These are phyloP conservation scores for Aspergillus candidus DNA, from an alignment of 2,329 filamentous ascomycete genomes.

Conservation along the genomic window DNA sequence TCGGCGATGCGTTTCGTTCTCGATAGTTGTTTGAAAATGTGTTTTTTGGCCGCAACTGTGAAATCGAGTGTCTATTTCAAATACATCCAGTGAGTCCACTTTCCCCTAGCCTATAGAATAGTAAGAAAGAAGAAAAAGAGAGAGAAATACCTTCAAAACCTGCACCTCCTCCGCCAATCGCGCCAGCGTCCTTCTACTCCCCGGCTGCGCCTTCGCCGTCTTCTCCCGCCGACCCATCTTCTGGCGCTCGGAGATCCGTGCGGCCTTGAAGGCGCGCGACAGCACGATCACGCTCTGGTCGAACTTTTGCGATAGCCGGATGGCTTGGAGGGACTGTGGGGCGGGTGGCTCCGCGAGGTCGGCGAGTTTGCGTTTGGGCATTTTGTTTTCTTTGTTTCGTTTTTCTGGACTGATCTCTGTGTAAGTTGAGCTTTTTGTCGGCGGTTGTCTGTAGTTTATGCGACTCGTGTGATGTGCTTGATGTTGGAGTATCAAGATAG, in stretches of 20 bases:
- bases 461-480: too few relatives aligned
- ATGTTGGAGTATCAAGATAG: too few relatives aligned
- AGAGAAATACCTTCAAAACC: slow-evolving; percentile 47
- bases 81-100: slow-evolving; percentile 4
- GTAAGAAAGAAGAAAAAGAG: neutral
- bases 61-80: slow-evolving; percentile 45
- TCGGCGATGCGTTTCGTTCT: slow-evolving; percentile 54
- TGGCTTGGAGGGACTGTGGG: slow-evolving; percentile 24
- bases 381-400: slow-evolving; percentile 11
- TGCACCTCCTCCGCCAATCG: slow-evolving; percentile 51
- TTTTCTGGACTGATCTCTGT: neutral
- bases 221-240: slow-evolving; percentile 57
- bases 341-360: slow-evolving; percentile 25
- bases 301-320: slow-evolving; percentile 43
- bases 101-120: neutral
- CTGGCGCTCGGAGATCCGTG: slow-evolving; percentile 57
- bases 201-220: slow-evolving; percentile 40
- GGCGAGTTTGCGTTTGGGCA: slow-evolving; percentile 39
- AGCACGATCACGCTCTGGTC: slow-evolving; percentile 47
- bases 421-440: too few relatives aligned
- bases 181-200: slow-evolving; percentile 34
- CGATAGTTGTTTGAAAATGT: slow-evolving; percentile 51
- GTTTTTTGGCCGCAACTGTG: slow-evolving; percentile 44
- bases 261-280: slow-evolving; percentile 50
- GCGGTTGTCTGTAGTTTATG: too few relatives aligned